Evolutionary conservation across 2,329 filamentous ascomycete genomes (phyloP).

Genomic region (Aspergillus sp.): DNA sequence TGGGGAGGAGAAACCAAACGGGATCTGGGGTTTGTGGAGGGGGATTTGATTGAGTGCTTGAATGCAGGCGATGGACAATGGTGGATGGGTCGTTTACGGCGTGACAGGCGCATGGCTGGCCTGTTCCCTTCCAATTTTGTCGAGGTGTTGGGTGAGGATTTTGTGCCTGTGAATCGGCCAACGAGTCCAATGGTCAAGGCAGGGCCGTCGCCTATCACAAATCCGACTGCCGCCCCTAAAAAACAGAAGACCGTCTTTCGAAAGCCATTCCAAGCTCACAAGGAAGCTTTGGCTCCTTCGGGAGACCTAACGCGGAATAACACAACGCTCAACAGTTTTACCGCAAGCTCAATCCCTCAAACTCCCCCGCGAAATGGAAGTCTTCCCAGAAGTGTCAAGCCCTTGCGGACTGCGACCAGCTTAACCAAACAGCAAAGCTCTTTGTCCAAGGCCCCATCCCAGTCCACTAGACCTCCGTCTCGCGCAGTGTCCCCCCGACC

Average conservation of each 20-base stretch:
- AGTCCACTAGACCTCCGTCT: slow-evolving; percentile 22
- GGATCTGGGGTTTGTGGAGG: slow-evolving; percentile 94
- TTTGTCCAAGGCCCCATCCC: slow-evolving; percentile 27
- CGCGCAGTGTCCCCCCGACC: slow-evolving; percentile 21
- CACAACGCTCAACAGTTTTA: slow-evolving; percentile 29
- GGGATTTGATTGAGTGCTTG: slow-evolving; percentile 93
- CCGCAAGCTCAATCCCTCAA: slow-evolving; percentile 27
- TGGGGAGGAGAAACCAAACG: slow-evolving; percentile 94
- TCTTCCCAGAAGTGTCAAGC: slow-evolving; percentile 24
- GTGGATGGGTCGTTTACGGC: slow-evolving; percentile 91
- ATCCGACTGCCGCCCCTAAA: slow-evolving; percentile 47
- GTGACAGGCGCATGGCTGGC: slow-evolving; percentile 85
- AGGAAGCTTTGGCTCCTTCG: slow-evolving; percentile 38
- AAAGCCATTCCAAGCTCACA: slow-evolving; percentile 61
- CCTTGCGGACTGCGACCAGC: slow-evolving; percentile 32
- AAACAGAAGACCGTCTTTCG: slow-evolving; percentile 54
- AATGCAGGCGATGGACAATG: slow-evolving; percentile 96
- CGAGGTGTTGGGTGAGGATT: slow-evolving; percentile 75
- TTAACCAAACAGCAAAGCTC: slow-evolving; percentile 33
- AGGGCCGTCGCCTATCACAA: slow-evolving; percentile 40
- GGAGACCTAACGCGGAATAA: slow-evolving; percentile 25
- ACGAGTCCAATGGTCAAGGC: slow-evolving; percentile 49
- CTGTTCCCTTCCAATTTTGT: slow-evolving; percentile 98
- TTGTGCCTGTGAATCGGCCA: slow-evolving; percentile 58
- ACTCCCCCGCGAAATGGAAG: slow-evolving; percentile 30